phyloP scores from a whole-genome alignment of 352 stramenopile species.

The Phytophthora nicotianae region DNA sequence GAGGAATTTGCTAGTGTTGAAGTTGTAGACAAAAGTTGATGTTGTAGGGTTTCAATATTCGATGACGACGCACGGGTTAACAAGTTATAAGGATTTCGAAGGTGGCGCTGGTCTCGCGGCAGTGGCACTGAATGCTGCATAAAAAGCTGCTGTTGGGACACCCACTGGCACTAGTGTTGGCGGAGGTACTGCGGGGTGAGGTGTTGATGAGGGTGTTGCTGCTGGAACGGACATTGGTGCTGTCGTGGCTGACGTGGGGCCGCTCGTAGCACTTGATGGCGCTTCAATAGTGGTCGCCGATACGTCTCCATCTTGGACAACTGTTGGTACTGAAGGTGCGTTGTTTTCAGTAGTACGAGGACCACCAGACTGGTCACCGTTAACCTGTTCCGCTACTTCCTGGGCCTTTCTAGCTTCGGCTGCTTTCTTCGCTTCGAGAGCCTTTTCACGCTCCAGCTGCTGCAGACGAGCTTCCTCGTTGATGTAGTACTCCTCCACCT shows the following conservation, averaged over 20 bases:
- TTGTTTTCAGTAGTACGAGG: slow-evolving; percentile 4
- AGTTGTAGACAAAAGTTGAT: background rate
- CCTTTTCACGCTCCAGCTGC: slow-evolving; percentile 32
- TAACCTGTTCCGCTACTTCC: slow-evolving; percentile 13
- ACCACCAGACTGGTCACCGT: background rate
- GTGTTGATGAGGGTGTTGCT: background rate
- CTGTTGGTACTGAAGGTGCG: slow-evolving; percentile 1
- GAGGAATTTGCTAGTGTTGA: background rate
- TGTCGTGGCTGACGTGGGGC: background rate
- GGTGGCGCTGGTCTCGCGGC: background rate
- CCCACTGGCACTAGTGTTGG: background rate
- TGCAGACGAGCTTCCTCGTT: slow-evolving; percentile 40
- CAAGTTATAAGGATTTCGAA: background rate
- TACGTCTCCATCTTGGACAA: slow-evolving; percentile 6
- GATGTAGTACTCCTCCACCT: slow-evolving; percentile 42
- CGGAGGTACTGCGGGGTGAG: too few relatives aligned
- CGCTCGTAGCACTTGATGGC: background rate
- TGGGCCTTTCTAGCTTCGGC: slow-evolving; percentile 27
- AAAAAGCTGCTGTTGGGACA: background rate
- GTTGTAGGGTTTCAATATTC: background rate
- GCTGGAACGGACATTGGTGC: background rate
- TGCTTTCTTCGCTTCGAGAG: slow-evolving; percentile 33
- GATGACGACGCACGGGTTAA: background rate
- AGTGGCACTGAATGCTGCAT: background rate
- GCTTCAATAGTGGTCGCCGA: background rate